Percentiles rank a stretch among this genome's conserved stretches.
Evolutionary conservation across 148 eudicot species (phyloP).

Genomic region (Rhododendron molle): DNA sequence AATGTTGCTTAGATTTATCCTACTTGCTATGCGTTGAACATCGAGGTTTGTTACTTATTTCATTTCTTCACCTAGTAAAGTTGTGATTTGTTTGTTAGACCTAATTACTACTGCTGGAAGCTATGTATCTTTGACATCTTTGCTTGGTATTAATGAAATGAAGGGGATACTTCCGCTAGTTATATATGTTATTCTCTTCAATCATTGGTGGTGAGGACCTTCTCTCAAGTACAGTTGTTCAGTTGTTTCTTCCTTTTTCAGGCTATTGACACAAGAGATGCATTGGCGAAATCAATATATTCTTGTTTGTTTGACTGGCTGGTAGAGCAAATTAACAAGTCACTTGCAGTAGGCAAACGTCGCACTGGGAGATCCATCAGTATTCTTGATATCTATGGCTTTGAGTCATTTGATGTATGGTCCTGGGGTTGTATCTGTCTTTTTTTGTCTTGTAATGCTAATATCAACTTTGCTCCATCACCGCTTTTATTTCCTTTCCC

Average conservation of each 20-base stretch:
- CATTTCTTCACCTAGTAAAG: not conserved
- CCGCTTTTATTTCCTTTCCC: constrained; percentile 1
- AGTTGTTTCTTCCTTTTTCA: constrained; percentile 30
- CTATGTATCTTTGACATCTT: not conserved
- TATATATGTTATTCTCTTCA: not conserved
- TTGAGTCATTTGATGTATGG: constrained; percentile 92
- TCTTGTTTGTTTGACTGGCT: constrained; percentile 99
- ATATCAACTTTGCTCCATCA: not conserved
- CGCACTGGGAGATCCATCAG: constrained; percentile 95
- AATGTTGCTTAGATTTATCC: not conserved
- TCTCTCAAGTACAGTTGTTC: not conserved
- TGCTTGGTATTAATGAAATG: not conserved
- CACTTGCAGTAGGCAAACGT: constrained; percentile 85
- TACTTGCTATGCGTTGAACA: not conserved
- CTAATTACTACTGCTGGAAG: not conserved
- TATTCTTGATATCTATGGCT: constrained; percentile 98
- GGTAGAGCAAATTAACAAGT: constrained; percentile 93
- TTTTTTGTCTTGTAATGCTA: not conserved
- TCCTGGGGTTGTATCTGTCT: constrained; percentile 1
- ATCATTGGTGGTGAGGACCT: not conserved
- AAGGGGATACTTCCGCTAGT: not conserved
- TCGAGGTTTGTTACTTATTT: not conserved
- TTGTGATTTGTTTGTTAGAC: not conserved
- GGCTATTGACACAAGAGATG: constrained; percentile 94
- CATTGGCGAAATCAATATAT: constrained; percentile 93